A percentile compares a stretch with the other conserved stretches of the same genome.
Evolutionary conservation across 208 protist species (phyloP).

Genomic region (Trypanosoma melophagium): DNA sequence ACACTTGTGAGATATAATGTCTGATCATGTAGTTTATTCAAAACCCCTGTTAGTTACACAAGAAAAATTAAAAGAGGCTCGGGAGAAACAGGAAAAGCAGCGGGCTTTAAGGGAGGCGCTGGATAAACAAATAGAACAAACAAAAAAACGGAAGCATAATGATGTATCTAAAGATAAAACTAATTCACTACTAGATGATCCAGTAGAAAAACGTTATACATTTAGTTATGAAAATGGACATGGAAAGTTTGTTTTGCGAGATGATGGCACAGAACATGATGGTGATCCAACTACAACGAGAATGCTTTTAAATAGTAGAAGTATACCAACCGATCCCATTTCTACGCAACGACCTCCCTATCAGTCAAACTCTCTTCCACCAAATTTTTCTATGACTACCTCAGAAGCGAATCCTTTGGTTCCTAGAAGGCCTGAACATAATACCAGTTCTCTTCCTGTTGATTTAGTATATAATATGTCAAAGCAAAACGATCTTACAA

Average conservation of each 20-base stretch:
- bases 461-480: constrained; percentile 37
- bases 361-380: constrained; percentile 66
- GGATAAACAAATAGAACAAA: constrained; percentile 67
- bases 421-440: constrained; percentile 31
- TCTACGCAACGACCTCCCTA: constrained; percentile 17
- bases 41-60: constrained; percentile 61
- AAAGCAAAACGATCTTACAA: constrained; percentile 10
- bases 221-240: constrained; percentile 48
- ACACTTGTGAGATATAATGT: constrained; percentile 27
- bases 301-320: neutral
- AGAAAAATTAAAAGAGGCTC: constrained; percentile 54
- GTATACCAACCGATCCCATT: neutral
- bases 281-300: constrained; percentile 4
- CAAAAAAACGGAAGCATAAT: constrained; percentile 21
- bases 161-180: constrained; percentile 9
- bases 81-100: constrained; percentile 67
- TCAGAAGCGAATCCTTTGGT: constrained; percentile 29
- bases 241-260: constrained; percentile 36
- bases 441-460: constrained; percentile 69
- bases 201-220: constrained; percentile 39
- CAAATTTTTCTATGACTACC: constrained; percentile 43
- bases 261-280: neutral
- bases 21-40: constrained; percentile 40
- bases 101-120: constrained; percentile 57
- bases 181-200: neutral